Evolutionary conservation across 208 protist species (phyloP).

Genomic region (Trypanosoma rangeli): DNA sequence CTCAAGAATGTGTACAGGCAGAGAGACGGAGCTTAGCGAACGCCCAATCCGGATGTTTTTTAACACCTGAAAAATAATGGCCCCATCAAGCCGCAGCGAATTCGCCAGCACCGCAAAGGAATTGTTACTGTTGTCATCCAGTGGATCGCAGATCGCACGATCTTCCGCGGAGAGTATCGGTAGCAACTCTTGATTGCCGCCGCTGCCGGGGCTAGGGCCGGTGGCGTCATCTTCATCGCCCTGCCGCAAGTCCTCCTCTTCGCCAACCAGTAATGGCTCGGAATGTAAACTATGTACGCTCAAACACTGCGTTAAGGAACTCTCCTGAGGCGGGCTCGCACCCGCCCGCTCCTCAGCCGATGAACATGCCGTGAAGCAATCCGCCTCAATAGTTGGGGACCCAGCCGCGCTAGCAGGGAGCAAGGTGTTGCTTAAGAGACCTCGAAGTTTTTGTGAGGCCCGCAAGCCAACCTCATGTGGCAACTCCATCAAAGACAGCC

Average conservation of each 20-base stretch:
- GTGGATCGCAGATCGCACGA: constrained; percentile 16
- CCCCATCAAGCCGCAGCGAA: constrained; percentile 10
- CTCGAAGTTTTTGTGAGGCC: neutral
- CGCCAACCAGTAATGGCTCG: neutral
- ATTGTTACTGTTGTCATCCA: constrained; percentile 24
- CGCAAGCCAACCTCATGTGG: neutral
- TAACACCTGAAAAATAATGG: constrained; percentile 29
- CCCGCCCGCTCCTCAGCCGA: neutral
- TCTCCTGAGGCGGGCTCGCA: neutral
- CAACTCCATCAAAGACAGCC: neutral
- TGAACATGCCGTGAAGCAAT: constrained; percentile 3
- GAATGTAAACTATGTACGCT: neutral
- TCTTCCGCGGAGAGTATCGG: constrained; percentile 9
- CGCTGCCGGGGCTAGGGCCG: neutral
- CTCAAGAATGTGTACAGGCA: constrained; percentile 29
- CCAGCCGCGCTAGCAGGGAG: neutral
- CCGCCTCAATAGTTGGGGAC: neutral
- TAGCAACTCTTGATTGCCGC: neutral
- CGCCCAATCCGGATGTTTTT: constrained; percentile 20
- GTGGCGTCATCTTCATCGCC: neutral
- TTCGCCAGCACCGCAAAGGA: constrained; percentile 17
- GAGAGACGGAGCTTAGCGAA: constrained; percentile 19
- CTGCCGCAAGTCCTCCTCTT: neutral
- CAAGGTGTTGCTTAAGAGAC: neutral
- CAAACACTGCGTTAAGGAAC: neutral